A percentile compares a stretch with the other conserved stretches of the same genome.
Evolutionary conservation across 2,329 filamentous ascomycete genomes (phyloP).

Genomic region (Diaporthe caulivora): DNA sequence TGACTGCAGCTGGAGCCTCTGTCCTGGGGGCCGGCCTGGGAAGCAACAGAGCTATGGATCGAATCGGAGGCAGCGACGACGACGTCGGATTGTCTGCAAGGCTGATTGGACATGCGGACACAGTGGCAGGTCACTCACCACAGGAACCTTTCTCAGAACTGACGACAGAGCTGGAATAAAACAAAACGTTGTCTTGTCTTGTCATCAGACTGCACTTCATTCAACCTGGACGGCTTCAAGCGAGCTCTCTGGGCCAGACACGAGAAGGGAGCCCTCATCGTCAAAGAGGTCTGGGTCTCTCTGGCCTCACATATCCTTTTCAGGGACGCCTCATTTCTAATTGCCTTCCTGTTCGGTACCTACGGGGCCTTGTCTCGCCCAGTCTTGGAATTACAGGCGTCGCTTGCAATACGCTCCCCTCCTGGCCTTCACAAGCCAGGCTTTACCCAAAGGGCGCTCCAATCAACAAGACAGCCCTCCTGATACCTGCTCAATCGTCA

Average conservation of each 20-base stretch:
- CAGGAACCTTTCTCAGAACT: background rate
- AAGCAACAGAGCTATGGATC: conserved; percentile 11
- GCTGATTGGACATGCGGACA: conserved; percentile 12
- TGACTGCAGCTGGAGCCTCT: conserved; percentile 24
- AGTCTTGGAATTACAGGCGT: conserved; percentile 8
- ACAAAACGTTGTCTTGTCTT: conserved; percentile 24
- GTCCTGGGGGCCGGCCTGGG: conserved; percentile 1
- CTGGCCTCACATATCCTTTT: conserved; percentile 15
- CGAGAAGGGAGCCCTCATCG: background rate
- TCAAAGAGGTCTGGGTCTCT: background rate
- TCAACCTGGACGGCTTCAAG: conserved; percentile 5
- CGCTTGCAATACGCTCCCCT: background rate
- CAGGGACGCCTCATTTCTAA: conserved; percentile 26
- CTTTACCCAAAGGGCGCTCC: conserved; percentile 19
- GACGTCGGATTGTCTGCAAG: conserved; percentile 31
- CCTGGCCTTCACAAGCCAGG: conserved; percentile 19
- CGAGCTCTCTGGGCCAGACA: background rate
- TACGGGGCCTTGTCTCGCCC: conserved; percentile 4
- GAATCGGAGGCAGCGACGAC: conserved; percentile 33
- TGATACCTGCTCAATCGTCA: background rate
- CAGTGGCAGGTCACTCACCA: conserved; percentile 16
- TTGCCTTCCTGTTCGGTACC: conserved; percentile 2
- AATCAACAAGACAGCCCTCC: conserved; percentile 15
- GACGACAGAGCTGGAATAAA: conserved; percentile 29
- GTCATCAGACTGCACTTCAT: conserved; percentile 1